Conservation (phyloP, 176 grass and related monocot genomes). For the Oryza meridionalis region DNA sequence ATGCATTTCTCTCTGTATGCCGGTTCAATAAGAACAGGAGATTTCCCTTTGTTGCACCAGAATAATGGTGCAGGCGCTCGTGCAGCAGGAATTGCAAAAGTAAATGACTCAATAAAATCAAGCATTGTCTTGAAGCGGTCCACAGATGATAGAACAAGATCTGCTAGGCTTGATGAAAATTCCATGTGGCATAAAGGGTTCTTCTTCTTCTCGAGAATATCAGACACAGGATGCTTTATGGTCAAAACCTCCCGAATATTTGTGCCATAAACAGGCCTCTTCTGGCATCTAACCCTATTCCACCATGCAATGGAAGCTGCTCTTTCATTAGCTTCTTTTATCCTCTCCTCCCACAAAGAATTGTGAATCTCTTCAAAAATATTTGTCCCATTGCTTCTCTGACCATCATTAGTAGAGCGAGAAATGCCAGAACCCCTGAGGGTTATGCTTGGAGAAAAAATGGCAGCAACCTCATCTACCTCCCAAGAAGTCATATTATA, state of each 20-base stretch:
- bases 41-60: conserved; percentile 82
- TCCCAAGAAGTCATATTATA: conserved; percentile 88
- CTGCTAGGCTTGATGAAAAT: conserved; percentile 72
- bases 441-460: conserved; percentile 46
- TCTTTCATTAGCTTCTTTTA: conserved; percentile 77
- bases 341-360: conserved; percentile 80
- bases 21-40: conserved; percentile 72
- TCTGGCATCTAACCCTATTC: conserved; percentile 82
- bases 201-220: conserved; percentile 79
- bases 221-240: conserved; percentile 71
- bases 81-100: conserved; percentile 94
- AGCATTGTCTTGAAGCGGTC: conserved; percentile 83
- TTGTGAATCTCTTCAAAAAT: conserved; percentile 96
- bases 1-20: conserved; percentile 66
- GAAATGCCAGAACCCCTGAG: conserved; percentile 32
- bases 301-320: conserved; percentile 87
- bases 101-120: conserved; percentile 89
- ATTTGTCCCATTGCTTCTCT: conserved; percentile 54
- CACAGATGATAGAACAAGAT: conserved; percentile 79
- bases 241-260: conserved; percentile 73
- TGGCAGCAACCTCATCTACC: conserved; percentile 55
- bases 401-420: conserved; percentile 42
- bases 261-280: conserved; percentile 88
- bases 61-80: conserved; percentile 74
- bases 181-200: conserved; percentile 79